Evolutionary conservation across 2,329 filamentous ascomycete species (phyloP), one percentile per base, ranked within the genome.

Genomic region (Pseudogymnoascus sp.): DNA sequence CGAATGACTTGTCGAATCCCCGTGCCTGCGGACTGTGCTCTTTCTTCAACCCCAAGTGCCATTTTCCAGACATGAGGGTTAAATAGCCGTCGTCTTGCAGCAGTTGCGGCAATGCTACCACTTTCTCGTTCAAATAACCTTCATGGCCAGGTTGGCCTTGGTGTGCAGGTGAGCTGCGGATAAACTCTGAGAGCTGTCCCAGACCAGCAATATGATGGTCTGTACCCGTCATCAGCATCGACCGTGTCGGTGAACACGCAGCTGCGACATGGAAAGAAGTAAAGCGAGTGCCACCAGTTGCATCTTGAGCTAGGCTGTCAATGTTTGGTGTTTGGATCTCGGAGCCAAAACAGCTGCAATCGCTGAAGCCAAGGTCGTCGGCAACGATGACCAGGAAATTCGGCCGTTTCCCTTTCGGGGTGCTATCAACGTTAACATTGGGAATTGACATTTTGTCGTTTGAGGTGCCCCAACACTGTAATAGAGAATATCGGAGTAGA

Each of bases 151-250:
- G 59, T 22, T 33, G 28, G 15, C 35, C 50, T 47, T 60, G 43
- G 15, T 43, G 50, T 12, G 59, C 39, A 12, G 59, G 35, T 25
- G 38, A 28, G 25, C 59, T 60, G 20, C 33, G 30, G 28, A 37
- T 6, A 20, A 80, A 84, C 71, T 84, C 81, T 64, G 81, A 77
- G 61, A 86, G 70, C 62, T 84, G 83, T 1, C 82, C 83, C 2
- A 86, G 74, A 1, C 84, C 80, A 8, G 79, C 79, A 61, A 82
- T 82, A 68, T 82, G 82, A 66, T 85, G 78, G 66, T 85, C 83
- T 0, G 83, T 86, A 3, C 83, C 83, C 0, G 82, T 85, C 77
- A 87, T 81, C 65, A 87, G 78, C 84, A 87, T 87, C 15, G 83
- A 82, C 37, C 84, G 76, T 2, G 82, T 84, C 1, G 85, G 85